Conservation (phyloP, 1,139 yeast genomes). For the Kodamaea alishanica region DNA sequence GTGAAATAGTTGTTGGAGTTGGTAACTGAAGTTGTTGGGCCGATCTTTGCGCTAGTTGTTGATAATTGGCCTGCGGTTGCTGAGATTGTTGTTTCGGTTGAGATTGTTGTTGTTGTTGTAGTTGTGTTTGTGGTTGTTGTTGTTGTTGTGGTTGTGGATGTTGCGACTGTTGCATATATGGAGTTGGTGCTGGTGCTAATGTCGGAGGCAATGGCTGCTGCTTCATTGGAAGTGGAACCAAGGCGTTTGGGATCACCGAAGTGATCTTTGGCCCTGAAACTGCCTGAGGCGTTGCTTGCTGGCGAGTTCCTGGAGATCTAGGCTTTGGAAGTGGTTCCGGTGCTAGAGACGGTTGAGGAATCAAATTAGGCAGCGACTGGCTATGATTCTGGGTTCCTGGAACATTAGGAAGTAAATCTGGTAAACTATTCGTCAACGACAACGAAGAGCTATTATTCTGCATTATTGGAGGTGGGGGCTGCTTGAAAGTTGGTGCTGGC, state of each 20-base stretch:
- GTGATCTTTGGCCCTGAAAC: not conserved
- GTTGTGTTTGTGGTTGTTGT: conserved; percentile 1
- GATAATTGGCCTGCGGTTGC: conserved; percentile 1
- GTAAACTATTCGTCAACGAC: not conserved
- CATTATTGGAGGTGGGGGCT: conserved; percentile 1
- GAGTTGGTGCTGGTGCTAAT: conserved; percentile 3
- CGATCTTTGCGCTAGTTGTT: not conserved
- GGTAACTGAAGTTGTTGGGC: conserved; percentile 13
- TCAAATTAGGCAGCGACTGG: not conserved
- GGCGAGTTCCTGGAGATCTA: too few relatives aligned
- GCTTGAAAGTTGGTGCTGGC: not conserved
- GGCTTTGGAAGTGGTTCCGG: not conserved
- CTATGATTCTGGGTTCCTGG: not conserved
- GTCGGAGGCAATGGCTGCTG: not conserved
- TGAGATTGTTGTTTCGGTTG: not conserved
- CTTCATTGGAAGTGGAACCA: not conserved
- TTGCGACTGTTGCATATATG: not conserved
- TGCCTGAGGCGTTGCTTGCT: not conserved
- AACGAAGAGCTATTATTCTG: conserved; percentile 1
- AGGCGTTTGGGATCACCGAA: too few relatives aligned
- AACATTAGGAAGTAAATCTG: not conserved
- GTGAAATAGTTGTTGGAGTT: conserved; percentile 11
- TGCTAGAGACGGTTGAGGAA: not conserved
- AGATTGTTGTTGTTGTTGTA: conserved; percentile 3
- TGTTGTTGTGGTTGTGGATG: conserved; percentile 2